phyloP scores from a whole-genome alignment of 345 rosid genomes.

The Triadica sebifera region DNA sequence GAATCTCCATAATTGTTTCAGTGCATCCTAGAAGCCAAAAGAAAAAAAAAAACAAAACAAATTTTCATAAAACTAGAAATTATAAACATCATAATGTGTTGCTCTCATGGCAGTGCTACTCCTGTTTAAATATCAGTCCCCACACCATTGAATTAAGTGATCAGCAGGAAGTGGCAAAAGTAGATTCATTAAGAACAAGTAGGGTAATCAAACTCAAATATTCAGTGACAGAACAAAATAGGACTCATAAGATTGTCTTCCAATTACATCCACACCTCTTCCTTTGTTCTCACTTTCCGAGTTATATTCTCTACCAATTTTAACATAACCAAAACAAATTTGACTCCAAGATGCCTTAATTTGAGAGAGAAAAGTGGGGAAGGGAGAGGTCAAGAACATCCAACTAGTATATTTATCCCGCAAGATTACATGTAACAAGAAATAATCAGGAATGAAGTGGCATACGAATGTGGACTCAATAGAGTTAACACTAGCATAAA shows the following conservation, averaged over 20 bases:
- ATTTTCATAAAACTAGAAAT: neutral
- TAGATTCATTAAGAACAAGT: neutral
- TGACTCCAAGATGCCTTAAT: neutral
- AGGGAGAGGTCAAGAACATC: too few species aligned
- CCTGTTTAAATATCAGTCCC: too few species aligned
- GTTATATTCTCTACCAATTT: neutral
- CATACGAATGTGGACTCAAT: neutral
- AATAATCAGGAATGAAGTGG: too few species aligned
- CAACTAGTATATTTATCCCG: too few species aligned
- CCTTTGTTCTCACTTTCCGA: neutral
- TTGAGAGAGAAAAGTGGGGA: neutral
- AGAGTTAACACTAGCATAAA: neutral
- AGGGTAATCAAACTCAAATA: neutral
- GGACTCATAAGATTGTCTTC: neutral
- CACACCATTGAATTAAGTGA: too few species aligned
- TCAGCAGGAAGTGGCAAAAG: neutral
- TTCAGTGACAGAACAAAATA: neutral
- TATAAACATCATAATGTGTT: neutral
- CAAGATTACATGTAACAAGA: too few species aligned
- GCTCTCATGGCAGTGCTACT: too few species aligned
- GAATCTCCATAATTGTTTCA: conserved; percentile 79
- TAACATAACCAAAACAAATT: neutral
- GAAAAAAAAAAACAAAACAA: too few species aligned
- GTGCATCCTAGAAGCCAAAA: conserved; percentile 72
- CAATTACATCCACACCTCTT: neutral